Evolutionary conservation across 352 stramenopile species (phyloP), one percentile per base, ranked within the genome.

Genomic region (Phytophthora meadii): DNA sequence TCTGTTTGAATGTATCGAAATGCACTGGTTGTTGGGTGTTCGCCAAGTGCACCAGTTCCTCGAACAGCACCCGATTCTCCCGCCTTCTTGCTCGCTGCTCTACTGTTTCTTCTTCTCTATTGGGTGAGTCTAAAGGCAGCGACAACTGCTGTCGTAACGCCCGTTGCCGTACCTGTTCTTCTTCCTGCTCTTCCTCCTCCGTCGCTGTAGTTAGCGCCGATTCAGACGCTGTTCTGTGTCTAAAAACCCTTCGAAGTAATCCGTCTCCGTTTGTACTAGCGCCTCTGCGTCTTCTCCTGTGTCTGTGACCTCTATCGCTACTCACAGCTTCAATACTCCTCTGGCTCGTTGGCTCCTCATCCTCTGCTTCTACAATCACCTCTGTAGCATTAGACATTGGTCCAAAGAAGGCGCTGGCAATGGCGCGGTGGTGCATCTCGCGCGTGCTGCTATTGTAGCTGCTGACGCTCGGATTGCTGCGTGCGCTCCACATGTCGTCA

Each of bases 11-110:
- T 4, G 69, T 61, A 19, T 77, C 60, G 10, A 92, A 69, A 9
- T 70, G 52, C 54, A 90, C 83, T 6, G 81, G 75, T 50, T 87
- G 75, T 1, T 73, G 74, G 0, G 75, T 87, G 54, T 90, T 83
- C 22, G 81, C 79, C 24, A 87, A 59, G 14, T 87, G 81, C 61
- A 84, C 79, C 47, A 92, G 63, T 1, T 76, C 63, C 14, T 87
- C 73, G 55, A 92, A 92, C 24, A 74, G 44, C 24, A 63, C 63
- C 37, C 80, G 49, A 54, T 90, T 89, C 51, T 86, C 67, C 44
- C 72, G 81, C 3, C 83, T 67, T 45, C 63, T 59, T 3, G 36
- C 47, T 5, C 77, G 59, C 32, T 80, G 32, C 25, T 65, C 60
- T 2, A 34, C 47, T 8, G 73, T 75, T 44, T 82, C 70, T 0